phyloP scores from a whole-genome alignment of 163 green algal genomes.

The Trebouxiophyceae sp. region DNA sequence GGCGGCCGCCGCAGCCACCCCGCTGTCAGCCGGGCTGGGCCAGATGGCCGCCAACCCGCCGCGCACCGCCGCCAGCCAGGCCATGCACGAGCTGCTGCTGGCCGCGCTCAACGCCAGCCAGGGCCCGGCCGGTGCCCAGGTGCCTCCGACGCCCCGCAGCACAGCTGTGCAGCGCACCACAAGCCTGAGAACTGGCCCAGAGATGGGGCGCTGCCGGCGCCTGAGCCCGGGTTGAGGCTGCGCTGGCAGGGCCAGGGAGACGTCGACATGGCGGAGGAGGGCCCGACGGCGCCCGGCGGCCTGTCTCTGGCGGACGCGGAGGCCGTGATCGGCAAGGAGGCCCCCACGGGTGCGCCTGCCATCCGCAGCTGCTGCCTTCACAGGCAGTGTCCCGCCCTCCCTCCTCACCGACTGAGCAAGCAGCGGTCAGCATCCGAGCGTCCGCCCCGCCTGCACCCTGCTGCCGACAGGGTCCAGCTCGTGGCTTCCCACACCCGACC shows the following conservation, averaged over 20 bases:
- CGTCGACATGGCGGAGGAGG: too few species aligned
- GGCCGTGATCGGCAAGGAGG: constrained; percentile 43
- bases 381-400: too few species aligned
- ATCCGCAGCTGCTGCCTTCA: too few species aligned
- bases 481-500: neutral
- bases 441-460: neutral
- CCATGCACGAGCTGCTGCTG: neutral
- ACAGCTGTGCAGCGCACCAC: too few species aligned
- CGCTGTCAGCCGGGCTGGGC: neutral
- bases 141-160: too few species aligned
- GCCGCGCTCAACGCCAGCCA: neutral
- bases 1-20: neutral
- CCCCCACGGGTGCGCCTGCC: constrained; percentile 20
- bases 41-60: neutral
- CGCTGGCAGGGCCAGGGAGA: too few species aligned
- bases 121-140: too few species aligned
- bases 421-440: neutral
- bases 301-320: constrained; percentile 38
- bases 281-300: constrained; percentile 30
- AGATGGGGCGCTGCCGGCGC: too few species aligned
- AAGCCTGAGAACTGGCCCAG: too few species aligned
- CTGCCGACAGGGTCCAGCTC: neutral
- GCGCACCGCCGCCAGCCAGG: neutral
- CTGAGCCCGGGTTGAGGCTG: too few species aligned
- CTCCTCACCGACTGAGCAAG: too few species aligned